Evolutionary conservation across 768 basidiomycete species (phyloP), one percentile per base, ranked within the genome.

Genomic region (Russula abietina): DNA sequence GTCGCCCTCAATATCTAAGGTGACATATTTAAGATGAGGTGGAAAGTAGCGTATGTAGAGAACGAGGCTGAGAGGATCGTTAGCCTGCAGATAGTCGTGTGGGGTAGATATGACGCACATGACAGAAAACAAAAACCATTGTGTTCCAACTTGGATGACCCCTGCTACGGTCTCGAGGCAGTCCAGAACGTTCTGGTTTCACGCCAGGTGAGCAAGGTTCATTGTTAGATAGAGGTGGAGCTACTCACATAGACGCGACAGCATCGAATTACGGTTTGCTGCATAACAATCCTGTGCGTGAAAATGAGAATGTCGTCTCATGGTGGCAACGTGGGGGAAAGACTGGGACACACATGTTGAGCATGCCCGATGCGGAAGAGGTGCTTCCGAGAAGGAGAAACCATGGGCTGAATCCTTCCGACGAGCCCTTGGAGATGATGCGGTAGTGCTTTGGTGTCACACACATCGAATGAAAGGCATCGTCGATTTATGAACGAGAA

Each of bases 1-100:
- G 45, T 80, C 75, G 0, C 73, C 65, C 59, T 79, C 74, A n/a
- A 78, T 69, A 55, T 76, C 73, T 10, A 80, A 68, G 52, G 78
- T 74, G 52, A 75, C 74, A 70, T 86, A 90, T 75, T 95, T 97
- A 70, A 89, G 83, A 69, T 90, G 84, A 7, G 80, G 75, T 0
- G 97, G 97, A 72, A 92, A 98, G 78, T 94, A 98, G 45, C 89
- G 77, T 77, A 99, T 86, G 76, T 91, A 98, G 2, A 99, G 83
- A 0, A 95, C 80, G 61, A 98, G 79, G 49, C 95, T 98, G 67
- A 4, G 3, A n/a, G 8, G 24, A 51, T 7, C 3, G 28, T 55
- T 16, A 56, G 33, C 49, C 26, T 19, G 43, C 36, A 4, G n/a
- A 50, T 32, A 32, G 14, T 45, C 30, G 39, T 10, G 41, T 26